These are phyloP conservation scores for Capsella rubella DNA, from an alignment of 441 rosid genomes.

Conservation along the genomic window DNA sequence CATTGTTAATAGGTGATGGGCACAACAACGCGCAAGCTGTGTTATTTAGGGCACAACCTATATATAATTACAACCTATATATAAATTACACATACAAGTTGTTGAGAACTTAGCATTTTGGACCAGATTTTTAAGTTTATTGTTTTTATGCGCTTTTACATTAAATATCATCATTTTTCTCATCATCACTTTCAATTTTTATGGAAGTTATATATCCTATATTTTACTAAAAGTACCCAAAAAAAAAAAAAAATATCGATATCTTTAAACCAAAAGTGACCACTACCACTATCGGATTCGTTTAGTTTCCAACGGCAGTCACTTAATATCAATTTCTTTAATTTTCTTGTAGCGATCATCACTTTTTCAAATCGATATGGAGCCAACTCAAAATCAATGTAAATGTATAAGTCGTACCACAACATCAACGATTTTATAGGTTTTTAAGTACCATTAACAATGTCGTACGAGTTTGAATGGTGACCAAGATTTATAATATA, in stretches of 20 bases:
- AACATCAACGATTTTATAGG: neutral
- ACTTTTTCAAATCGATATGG: too few relatives aligned
- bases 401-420: neutral
- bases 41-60: slow-evolving; percentile 33
- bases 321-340: neutral
- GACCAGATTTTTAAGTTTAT: slow-evolving; percentile 22
- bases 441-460: neutral
- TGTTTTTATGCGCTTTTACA: neutral
- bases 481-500: neutral
- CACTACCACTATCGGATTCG: neutral
- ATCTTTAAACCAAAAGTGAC: too few relatives aligned
- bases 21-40: slow-evolving; percentile 14
- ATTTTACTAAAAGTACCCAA: too few relatives aligned
- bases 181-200: neutral
- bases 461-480: neutral
- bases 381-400: neutral
- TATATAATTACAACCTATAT: slow-evolving; percentile 17
- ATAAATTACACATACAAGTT: slow-evolving; percentile 5
- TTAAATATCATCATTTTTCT: neutral
- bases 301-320: slow-evolving; percentile 1
- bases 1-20: slow-evolving; percentile 21
- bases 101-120: slow-evolving; percentile 10
- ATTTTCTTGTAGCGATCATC: neutral
- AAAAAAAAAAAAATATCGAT: too few relatives aligned
- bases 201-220: too few relatives aligned